These are phyloP conservation scores for Paramyrothecium sp. DNA, from an alignment of 2,329 filamentous ascomycete species.

Conservation along the genomic window DNA sequence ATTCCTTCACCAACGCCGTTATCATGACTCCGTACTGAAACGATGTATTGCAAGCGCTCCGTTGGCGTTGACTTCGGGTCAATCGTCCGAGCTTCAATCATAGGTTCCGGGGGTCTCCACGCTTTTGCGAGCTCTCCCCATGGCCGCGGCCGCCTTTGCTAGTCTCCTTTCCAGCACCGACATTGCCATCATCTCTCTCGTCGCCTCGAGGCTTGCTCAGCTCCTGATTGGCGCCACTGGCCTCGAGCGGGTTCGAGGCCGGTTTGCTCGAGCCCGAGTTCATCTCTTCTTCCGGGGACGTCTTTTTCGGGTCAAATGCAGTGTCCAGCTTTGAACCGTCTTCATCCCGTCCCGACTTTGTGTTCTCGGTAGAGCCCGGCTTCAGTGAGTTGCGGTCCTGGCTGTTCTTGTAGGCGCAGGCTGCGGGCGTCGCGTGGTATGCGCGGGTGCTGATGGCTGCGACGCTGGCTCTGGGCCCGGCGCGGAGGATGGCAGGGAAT, in stretches of 20 bases:
- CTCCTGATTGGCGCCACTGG: slow-evolving; percentile 43
- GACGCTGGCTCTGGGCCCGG: slow-evolving; percentile 6
- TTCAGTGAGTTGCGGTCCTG: slow-evolving; percentile 63
- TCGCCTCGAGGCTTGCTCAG: slow-evolving; percentile 38
- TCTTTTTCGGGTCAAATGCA: slow-evolving; percentile 69
- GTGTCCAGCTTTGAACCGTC: slow-evolving; percentile 56
- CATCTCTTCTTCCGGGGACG: slow-evolving; percentile 62
- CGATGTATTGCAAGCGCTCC: too few species aligned
- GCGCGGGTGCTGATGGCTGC: slow-evolving; percentile 15
- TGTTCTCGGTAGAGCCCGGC: slow-evolving; percentile 64
- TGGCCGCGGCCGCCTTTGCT: slow-evolving; percentile 32
- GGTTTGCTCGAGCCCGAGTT: slow-evolving; percentile 33
- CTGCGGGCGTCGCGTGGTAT: slow-evolving; percentile 28
- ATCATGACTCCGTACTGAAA: too few species aligned
- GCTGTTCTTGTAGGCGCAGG: slow-evolving; percentile 46
- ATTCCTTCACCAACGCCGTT: too few species aligned
- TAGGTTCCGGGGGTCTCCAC: neutral
- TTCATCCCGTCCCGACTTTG: slow-evolving; percentile 65
- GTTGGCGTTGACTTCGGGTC: too few species aligned
- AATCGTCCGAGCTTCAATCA: neutral
- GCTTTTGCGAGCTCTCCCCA: slow-evolving; percentile 27
- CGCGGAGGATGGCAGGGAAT: slow-evolving; percentile 15
- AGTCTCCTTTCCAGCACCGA: slow-evolving; percentile 29
- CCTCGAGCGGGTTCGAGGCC: slow-evolving; percentile 32
- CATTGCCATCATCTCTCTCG: slow-evolving; percentile 30